Conservation (phyloP, 1,139 yeast species). For the Yamadazyma taylorii region DNA sequence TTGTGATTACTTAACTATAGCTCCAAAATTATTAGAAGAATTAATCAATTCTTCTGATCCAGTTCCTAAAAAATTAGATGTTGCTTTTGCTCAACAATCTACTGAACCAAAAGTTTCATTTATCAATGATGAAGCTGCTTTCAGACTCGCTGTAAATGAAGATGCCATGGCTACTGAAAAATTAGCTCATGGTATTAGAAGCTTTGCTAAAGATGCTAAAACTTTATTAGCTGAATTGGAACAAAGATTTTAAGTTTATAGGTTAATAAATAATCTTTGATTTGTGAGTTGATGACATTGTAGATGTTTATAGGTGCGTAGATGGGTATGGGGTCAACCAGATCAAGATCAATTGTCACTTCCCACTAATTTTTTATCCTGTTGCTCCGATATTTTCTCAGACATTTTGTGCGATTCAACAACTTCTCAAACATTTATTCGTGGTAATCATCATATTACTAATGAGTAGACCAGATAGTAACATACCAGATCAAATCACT, state of each 20-base stretch:
- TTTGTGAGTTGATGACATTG: too few relatives aligned
- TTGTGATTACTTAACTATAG: constrained; percentile 92
- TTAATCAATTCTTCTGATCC: constrained; percentile 73
- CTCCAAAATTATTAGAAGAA: constrained; percentile 92
- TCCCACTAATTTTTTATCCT: too few relatives aligned
- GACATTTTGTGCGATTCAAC: too few relatives aligned
- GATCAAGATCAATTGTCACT: too few relatives aligned
- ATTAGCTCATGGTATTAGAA: constrained; percentile 96
- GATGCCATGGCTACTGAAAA: constrained; percentile 99
- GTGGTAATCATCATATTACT: not conserved
- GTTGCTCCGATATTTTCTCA: too few relatives aligned
- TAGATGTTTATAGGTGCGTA: not conserved
- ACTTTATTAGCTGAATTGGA: constrained; percentile 80
- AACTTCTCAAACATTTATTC: not conserved
- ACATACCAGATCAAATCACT: constrained; percentile 29
- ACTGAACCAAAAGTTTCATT: constrained; percentile 72
- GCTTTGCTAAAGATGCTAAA: constrained; percentile 91
- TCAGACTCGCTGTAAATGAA: constrained; percentile 91
- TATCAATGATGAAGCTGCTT: constrained; percentile 81
- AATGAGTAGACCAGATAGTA: constrained; percentile 6
- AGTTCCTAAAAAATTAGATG: constrained; percentile 79
- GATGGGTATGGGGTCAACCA: too few relatives aligned
- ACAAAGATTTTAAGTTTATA: constrained; percentile 52
- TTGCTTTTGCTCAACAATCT: constrained; percentile 51
- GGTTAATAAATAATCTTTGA: too few relatives aligned